Conservation (phyloP, 2,329 filamentous ascomycete genomes). For the Fusarium pininemorale region DNA sequence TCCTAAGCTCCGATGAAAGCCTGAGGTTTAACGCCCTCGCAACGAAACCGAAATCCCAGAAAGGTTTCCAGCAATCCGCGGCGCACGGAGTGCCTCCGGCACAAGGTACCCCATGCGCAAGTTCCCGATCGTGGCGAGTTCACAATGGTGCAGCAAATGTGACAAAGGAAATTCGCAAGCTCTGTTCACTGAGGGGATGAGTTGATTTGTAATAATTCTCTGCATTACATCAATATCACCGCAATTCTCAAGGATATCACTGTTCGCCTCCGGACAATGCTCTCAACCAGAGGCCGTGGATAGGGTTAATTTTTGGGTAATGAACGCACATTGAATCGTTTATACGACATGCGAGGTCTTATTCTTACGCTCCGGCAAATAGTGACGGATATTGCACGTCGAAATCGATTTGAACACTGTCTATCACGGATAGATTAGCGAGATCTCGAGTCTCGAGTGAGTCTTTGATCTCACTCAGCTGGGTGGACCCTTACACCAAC, state of each 20-base stretch:
- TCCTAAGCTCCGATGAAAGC: conserved; percentile 8
- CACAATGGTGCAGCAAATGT: conserved; percentile 1
- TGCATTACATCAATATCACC: conserved; percentile 22
- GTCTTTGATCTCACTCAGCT: neutral
- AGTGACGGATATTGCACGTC: neutral
- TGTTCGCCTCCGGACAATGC: neutral
- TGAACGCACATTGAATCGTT: neutral
- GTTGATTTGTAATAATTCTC: conserved; percentile 27
- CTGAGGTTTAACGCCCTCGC: conserved; percentile 10
- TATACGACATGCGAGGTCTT: neutral
- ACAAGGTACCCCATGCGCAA: conserved; percentile 1
- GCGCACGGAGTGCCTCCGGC: neutral
- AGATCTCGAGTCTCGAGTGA: conserved; percentile 13
- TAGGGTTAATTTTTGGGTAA: neutral
- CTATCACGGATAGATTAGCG: conserved; percentile 28
- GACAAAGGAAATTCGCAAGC: neutral
- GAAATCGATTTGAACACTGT: conserved; percentile 1
- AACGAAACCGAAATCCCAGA: conserved; percentile 13
- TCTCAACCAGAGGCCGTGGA: neutral
- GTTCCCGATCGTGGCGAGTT: conserved; percentile 27
- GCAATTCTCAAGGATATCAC: neutral
- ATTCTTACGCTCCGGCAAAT: neutral
- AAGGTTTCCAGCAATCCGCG: neutral
- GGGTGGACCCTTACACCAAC: neutral
- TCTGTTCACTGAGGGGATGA: neutral